A percentile compares a stretch with the other conserved stretches of the same genome.
phyloP scores from a whole-genome alignment of 2,329 filamentous ascomycete genomes.

The Dendrostoma leiphaemia region DNA sequence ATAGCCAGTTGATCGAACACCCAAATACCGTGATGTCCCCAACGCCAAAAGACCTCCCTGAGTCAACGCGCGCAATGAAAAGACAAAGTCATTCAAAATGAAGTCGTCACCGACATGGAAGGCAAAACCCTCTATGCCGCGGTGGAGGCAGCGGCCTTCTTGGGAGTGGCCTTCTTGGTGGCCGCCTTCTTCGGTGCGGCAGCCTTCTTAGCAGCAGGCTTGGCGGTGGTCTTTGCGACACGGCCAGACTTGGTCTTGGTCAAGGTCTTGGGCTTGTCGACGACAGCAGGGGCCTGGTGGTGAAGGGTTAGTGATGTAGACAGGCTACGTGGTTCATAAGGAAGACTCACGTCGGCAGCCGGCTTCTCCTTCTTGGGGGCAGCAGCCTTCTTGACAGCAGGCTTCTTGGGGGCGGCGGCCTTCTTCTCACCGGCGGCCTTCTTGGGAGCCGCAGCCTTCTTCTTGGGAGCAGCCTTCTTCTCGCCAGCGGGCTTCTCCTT shows the following conservation, averaged over 20 bases:
- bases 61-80: conserved; percentile 27
- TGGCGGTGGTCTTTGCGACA: conserved; percentile 67
- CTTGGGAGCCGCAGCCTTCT: conserved; percentile 36
- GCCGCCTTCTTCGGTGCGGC: conserved; percentile 33
- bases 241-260: conserved; percentile 85
- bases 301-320: conserved; percentile 15
- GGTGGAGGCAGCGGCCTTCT: conserved; percentile 26
- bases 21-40: conserved; percentile 29
- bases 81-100: conserved; percentile 19
- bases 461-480: conserved; percentile 28
- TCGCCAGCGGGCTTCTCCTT: conserved; percentile 30
- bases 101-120: not conserved
- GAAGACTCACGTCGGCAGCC: conserved; percentile 27
- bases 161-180: conserved; percentile 42
- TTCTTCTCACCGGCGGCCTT: conserved; percentile 36
- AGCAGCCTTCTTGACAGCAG: conserved; percentile 40
- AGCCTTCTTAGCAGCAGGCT: conserved; percentile 46
- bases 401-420: conserved; percentile 43
- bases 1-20: conserved; percentile 22
- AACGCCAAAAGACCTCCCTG: conserved; percentile 31
- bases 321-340: not conserved
- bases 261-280: conserved; percentile 67
- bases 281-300: conserved; percentile 60
- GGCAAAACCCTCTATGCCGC: conserved; percentile 2
- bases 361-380: conserved; percentile 21